Percentiles rank a stretch among this genome's conserved stretches.
These are phyloP conservation scores for Meyerozyma carpophila DNA, from an alignment of 1,139 yeast genomes.

Conservation along the genomic window DNA sequence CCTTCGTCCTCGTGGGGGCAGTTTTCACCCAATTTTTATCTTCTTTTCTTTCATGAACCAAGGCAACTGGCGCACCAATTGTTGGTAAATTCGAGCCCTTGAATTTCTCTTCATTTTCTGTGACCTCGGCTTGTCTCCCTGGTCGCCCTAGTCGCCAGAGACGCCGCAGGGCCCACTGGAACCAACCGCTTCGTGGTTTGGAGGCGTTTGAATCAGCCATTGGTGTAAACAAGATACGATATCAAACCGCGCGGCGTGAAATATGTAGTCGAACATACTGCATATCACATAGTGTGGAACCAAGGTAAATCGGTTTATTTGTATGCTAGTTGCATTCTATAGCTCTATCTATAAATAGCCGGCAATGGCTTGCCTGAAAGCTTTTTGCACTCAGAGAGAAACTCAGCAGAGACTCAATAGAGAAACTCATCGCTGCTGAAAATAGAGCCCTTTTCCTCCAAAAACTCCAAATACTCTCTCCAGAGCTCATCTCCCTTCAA, in stretches of 20 bases:
- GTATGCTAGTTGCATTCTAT: too few relatives aligned
- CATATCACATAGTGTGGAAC: slow-evolving; percentile 3
- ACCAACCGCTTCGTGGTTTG: background rate
- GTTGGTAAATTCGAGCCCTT: background rate
- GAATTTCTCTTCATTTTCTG: background rate
- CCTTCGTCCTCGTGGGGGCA: background rate
- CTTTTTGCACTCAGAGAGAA: background rate
- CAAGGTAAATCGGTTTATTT: too few relatives aligned
- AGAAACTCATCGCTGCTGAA: background rate
- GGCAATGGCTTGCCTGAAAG: too few relatives aligned
- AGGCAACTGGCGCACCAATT: background rate
- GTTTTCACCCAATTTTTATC: background rate
- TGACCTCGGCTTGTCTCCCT: background rate
- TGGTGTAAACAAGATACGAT: background rate
- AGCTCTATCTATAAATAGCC: too few relatives aligned
- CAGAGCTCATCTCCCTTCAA: slow-evolving; percentile 44
- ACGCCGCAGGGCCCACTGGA: background rate
- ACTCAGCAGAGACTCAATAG: background rate
- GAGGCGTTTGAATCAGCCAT: background rate
- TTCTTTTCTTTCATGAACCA: background rate
- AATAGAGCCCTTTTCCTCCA: slow-evolving; percentile 18
- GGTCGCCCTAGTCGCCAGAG: background rate
- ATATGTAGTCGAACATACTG: background rate
- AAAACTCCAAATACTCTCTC: slow-evolving; percentile 42
- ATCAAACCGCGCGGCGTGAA: background rate